Conservation (phyloP, 2,329 filamentous ascomycete species). For the Botrytis fragariae region DNA sequence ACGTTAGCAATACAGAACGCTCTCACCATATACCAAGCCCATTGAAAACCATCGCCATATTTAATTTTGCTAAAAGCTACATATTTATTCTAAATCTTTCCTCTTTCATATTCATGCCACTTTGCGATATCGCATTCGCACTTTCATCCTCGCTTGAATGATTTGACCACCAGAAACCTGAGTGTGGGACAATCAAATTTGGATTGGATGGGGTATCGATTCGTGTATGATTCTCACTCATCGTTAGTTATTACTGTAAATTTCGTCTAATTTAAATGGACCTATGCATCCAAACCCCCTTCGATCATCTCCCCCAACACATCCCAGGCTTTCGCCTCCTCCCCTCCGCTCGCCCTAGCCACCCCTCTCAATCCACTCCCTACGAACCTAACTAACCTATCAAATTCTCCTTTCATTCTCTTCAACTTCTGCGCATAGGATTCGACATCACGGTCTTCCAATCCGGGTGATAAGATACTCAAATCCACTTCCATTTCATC, state of each 20-base stretch:
- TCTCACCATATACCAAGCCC: background rate
- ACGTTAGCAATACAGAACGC: background rate
- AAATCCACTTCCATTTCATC: slow-evolving; percentile 38
- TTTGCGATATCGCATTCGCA: no score
- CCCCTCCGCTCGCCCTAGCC: slow-evolving; percentile 68
- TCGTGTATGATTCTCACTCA: background rate
- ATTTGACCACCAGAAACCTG: no score
- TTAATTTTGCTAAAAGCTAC: no score
- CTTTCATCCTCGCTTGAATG: no score
- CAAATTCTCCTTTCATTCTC: slow-evolving; percentile 61
- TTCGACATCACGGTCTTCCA: slow-evolving; percentile 31
- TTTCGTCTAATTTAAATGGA: background rate
- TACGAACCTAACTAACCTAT: slow-evolving; percentile 66
- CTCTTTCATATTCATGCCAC: no score
- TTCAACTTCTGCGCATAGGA: slow-evolving; percentile 53
- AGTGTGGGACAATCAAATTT: no score
- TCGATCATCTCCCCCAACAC: slow-evolving; percentile 78
- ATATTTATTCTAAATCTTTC: no score
- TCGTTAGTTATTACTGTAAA: background rate
- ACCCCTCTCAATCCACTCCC: slow-evolving; percentile 70
- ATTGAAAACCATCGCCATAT: no score
- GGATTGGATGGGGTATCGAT: background rate
- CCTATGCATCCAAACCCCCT: slow-evolving; percentile 40
- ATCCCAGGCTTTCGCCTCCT: slow-evolving; percentile 62
- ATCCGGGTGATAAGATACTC: slow-evolving; percentile 42